phyloP scores from a whole-genome alignment of 2,329 filamentous ascomycete species.

The Alternaria arborescens region DNA sequence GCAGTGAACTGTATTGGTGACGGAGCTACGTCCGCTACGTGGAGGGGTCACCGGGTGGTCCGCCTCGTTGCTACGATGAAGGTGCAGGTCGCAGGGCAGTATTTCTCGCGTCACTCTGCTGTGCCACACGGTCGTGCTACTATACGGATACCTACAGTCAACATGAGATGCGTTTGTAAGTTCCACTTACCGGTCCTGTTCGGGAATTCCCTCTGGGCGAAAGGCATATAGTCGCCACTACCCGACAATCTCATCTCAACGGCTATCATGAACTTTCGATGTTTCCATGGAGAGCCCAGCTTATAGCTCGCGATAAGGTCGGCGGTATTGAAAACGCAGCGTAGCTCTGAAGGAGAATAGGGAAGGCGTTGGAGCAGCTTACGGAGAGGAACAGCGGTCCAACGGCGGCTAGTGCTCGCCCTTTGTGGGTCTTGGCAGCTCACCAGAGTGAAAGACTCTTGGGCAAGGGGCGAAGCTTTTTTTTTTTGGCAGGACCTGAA shows the following conservation, averaged over 20 bases:
- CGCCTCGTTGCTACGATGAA: slow-evolving; percentile 6
- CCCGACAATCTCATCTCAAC: slow-evolving; percentile 3
- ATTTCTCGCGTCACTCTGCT: not conserved
- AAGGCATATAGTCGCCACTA: slow-evolving; percentile 5
- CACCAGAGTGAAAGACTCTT: slow-evolving; percentile 7
- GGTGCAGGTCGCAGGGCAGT: slow-evolving; percentile 1
- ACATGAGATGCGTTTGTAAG: not conserved
- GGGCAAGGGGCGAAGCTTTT: not conserved
- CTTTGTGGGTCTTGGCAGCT: slow-evolving; percentile 1
- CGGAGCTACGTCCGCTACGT: slow-evolving; percentile 8
- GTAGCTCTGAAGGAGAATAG: not conserved
- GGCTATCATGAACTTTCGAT: not conserved
- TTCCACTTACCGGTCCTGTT: slow-evolving; percentile 15
- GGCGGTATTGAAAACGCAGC: not conserved
- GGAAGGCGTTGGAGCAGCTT: not conserved
- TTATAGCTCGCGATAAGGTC: not conserved
- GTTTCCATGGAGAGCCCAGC: not conserved
- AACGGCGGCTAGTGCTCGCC: slow-evolving; percentile 3
- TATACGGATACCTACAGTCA: not conserved
- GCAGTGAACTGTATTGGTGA: slow-evolving; percentile 11
- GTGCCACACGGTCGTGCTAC: not conserved
- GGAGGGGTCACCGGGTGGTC: slow-evolving; percentile 9
- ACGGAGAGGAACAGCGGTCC: slow-evolving; percentile 1
- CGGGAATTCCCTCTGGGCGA: not conserved
- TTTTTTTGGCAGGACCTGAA: not conserved